Evolutionary conservation across 2,329 filamentous ascomycete species (phyloP), one percentile per base, ranked within the genome.

Genomic region (Tolypocladium endophyticum): DNA sequence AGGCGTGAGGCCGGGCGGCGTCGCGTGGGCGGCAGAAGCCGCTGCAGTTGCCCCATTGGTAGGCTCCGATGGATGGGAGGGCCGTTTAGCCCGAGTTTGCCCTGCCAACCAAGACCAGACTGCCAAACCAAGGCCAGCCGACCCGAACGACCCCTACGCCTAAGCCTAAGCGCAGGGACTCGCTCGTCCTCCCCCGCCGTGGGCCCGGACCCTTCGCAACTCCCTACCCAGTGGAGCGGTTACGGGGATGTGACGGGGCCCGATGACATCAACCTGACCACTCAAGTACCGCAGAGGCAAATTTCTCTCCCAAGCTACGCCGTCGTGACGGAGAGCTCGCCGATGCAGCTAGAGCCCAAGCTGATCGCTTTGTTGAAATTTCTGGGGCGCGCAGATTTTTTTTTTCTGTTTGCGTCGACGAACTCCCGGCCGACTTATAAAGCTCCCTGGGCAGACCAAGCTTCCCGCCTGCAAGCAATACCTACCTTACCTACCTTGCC

Each of bases 211-310:
- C 47, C 47, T 28, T 33, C n/a, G 28, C 30, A 20, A 28, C 35
- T 20, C 28, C 28, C 25, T 52, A 11, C 47, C 28, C 28, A 33
- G 47, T n/a, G 28, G 47, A 33, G 47, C 5, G 28, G 47, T n/a
- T 54, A 45, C 59, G 55, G 45, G 55, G 47, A 33, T 50, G n/a
- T 18, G 14, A 38, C 36, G 41, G 58, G 18, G n/a, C 16, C 47
- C 39, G 56, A 60, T 58, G 47, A 61, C 58, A 61, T 58, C 54
- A 63, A 58, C 62, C 60, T 36, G 59, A 55, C 61, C 53, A 47
- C 30, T 23, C 30, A 56, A 56, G 14, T 41, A 12, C 9, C 38
- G 38, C 36, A 33, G 39, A 56, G 38, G 38, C 20, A 56, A 39
- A 41, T 56, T 56, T 56, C 55, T 56, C 53, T n/a, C 39, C 35